Evolutionary conservation across 148 eudicot genomes (phyloP).

Genomic region (Camellia lanceoleosa): DNA sequence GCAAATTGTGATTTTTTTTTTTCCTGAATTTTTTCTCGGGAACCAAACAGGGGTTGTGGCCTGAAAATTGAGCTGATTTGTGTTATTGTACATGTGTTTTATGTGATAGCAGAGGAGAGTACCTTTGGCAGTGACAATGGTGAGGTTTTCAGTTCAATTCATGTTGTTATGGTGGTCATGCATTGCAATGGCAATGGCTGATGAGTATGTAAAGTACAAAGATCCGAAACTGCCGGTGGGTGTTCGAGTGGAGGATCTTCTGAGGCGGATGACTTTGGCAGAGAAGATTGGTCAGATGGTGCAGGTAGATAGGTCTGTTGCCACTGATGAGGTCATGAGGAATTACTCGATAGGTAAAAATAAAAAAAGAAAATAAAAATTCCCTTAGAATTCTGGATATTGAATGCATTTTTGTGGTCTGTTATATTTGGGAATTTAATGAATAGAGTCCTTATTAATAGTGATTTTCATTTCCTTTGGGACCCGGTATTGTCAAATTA

Average conservation of each 20-base stretch:
- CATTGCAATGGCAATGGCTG: slow-evolving; percentile 14
- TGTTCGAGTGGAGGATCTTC: slow-evolving; percentile 57
- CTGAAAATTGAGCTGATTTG: too few relatives aligned
- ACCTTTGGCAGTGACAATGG: slow-evolving; percentile 14
- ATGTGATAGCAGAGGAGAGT: background rate
- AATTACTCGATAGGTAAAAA: slow-evolving; percentile 52
- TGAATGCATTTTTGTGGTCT: too few relatives aligned
- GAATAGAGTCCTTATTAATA: too few relatives aligned
- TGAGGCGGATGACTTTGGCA: slow-evolving; percentile 62
- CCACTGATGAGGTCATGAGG: slow-evolving; percentile 54
- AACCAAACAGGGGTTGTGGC: too few relatives aligned
- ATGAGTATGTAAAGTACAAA: slow-evolving; percentile 46
- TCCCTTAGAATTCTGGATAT: background rate
- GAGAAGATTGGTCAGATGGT: slow-evolving; percentile 91
- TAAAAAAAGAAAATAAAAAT: background rate
- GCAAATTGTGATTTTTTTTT: too few relatives aligned
- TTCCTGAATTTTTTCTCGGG: too few relatives aligned
- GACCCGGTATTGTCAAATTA: too few relatives aligned
- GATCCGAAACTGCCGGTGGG: slow-evolving; percentile 55
- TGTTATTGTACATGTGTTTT: too few relatives aligned
- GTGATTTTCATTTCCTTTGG: too few relatives aligned
- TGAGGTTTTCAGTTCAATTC: slow-evolving; percentile 14
- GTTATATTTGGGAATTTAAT: too few relatives aligned
- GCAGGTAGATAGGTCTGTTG: slow-evolving; percentile 66
- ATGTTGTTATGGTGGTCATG: slow-evolving; percentile 26